A percentile compares a stretch with the other conserved stretches of the same genome.
phyloP scores from a whole-genome alignment of 768 basidiomycete species.

The Panaeolus cyanescens region DNA sequence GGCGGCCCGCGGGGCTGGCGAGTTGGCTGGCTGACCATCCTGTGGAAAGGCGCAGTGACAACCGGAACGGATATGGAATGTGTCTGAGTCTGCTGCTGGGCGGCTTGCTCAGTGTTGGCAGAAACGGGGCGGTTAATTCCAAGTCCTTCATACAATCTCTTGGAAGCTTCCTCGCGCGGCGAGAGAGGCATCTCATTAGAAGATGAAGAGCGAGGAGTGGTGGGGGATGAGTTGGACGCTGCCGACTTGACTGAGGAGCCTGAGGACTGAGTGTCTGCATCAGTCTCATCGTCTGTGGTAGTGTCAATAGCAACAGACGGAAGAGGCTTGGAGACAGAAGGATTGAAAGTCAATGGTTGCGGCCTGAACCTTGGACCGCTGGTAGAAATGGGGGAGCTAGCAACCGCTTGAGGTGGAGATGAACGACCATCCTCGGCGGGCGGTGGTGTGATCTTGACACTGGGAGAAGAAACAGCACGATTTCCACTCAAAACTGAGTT shows the following conservation, averaged over 20 bases:
- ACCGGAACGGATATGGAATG: background rate
- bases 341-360: conserved; percentile 65
- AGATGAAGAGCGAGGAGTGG: conserved; percentile 72
- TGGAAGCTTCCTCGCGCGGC: conserved; percentile 84
- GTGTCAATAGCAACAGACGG: conserved; percentile 60
- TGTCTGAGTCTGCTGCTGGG: conserved; percentile 26
- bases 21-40: conserved; percentile 70
- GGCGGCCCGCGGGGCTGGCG: conserved; percentile 91
- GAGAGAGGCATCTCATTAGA: conserved; percentile 68
- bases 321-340: conserved; percentile 50
- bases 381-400: conserved; percentile 20
- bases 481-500: conserved; percentile 73
- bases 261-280: conserved; percentile 59
- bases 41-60: conserved; percentile 45
- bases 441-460: conserved; percentile 74
- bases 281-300: conserved; percentile 48
- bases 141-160: conserved; percentile 87
- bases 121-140: conserved; percentile 77
- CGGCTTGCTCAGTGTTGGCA: conserved; percentile 38
- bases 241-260: conserved; percentile 57
- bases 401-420: conserved; percentile 48
- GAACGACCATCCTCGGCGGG: conserved; percentile 52
- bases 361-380: conserved; percentile 52
- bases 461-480: conserved; percentile 62
- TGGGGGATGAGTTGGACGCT: conserved; percentile 63